Conservation (phyloP, 768 basidiomycete species). For the Phylloporus arenicola region DNA sequence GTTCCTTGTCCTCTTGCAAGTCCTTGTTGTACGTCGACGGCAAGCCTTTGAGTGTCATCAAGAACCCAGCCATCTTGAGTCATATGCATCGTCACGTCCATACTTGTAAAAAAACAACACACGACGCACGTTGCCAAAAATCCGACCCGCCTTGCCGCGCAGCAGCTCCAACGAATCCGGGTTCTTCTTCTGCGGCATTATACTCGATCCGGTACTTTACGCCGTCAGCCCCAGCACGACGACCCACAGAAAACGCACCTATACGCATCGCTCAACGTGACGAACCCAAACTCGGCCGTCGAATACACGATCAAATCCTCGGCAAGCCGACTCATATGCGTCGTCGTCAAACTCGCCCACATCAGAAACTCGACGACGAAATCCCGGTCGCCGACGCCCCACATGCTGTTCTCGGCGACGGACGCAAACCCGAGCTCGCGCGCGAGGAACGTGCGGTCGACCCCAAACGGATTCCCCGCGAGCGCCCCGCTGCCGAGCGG, state of each 20-base stretch:
- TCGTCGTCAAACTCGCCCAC: slow-evolving; percentile 91
- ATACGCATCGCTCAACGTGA: slow-evolving; percentile 95
- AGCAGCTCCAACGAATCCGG: slow-evolving; percentile 94
- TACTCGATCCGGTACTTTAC: slow-evolving; percentile 90
- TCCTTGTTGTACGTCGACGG: slow-evolving; percentile 99
- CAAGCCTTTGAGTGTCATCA: slow-evolving; percentile 95
- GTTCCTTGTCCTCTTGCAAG: slow-evolving; percentile 97
- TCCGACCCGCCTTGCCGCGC: slow-evolving; percentile 90
- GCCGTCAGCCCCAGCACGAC: neutral
- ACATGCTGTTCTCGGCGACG: slow-evolving; percentile 93
- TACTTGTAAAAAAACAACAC: neutral
- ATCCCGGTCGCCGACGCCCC: slow-evolving; percentile 95
- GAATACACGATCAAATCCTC: slow-evolving; percentile 98
- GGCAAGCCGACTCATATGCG: slow-evolving; percentile 89
- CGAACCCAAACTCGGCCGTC: slow-evolving; percentile 94
- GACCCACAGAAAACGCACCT: slow-evolving; percentile 46
- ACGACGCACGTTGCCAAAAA: slow-evolving; percentile 81
- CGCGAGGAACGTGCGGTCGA: slow-evolving; percentile 91
- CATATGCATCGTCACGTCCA: neutral
- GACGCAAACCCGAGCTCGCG: slow-evolving; percentile 84
- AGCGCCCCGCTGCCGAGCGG: slow-evolving; percentile 93
- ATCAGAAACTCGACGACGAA: slow-evolving; percentile 96
- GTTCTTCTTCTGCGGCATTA: slow-evolving; percentile 99
- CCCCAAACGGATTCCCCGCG: slow-evolving; percentile 92
- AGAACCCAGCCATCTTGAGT: slow-evolving; percentile 86